phyloP scores from a whole-genome alignment of 345 rosid species.

The Eutrema yunnanense region DNA sequence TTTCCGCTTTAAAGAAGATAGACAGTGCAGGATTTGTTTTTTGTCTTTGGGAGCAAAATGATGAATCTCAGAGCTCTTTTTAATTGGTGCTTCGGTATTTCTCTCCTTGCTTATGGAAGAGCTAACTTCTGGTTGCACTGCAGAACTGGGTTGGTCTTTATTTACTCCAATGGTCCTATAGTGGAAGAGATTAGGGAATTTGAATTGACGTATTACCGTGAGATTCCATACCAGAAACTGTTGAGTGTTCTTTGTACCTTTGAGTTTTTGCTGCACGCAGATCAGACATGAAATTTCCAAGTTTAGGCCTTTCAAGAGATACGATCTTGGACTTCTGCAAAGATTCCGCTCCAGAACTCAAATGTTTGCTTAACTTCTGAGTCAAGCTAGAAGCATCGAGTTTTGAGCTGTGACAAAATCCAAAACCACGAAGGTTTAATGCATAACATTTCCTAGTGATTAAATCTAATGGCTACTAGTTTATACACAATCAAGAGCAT shows the following conservation, averaged over 20 bases:
- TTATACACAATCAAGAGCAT: constrained; percentile 4
- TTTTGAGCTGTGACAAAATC: constrained; percentile 37
- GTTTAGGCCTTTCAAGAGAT: constrained; percentile 39
- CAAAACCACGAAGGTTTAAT: constrained; percentile 3
- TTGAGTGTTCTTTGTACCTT: constrained; percentile 35
- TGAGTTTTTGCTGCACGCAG: constrained; percentile 37
- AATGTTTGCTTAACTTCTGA: constrained; percentile 36
- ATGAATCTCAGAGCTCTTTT: constrained; percentile 14
- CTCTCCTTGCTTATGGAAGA: constrained; percentile 30
- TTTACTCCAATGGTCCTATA: constrained; percentile 39
- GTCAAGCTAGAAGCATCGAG: constrained; percentile 31
- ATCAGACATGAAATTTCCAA: constrained; percentile 40
- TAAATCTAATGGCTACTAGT: not conserved
- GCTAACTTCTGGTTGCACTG: constrained; percentile 24
- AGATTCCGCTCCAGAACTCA: constrained; percentile 34
- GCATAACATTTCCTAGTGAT: not conserved
- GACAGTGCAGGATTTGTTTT: constrained; percentile 27
- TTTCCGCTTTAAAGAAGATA: constrained; percentile 67
- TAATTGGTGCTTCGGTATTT: constrained; percentile 26
- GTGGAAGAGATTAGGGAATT: constrained; percentile 13
- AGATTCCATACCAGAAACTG: not conserved
- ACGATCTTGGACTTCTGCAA: constrained; percentile 28
- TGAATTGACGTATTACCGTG: not conserved
- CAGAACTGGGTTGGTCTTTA: constrained; percentile 34
- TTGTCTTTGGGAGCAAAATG: constrained; percentile 31